phyloP scores from a whole-genome alignment of 1,284 basidiomycete species.

The Porphyrellus sp. region DNA sequence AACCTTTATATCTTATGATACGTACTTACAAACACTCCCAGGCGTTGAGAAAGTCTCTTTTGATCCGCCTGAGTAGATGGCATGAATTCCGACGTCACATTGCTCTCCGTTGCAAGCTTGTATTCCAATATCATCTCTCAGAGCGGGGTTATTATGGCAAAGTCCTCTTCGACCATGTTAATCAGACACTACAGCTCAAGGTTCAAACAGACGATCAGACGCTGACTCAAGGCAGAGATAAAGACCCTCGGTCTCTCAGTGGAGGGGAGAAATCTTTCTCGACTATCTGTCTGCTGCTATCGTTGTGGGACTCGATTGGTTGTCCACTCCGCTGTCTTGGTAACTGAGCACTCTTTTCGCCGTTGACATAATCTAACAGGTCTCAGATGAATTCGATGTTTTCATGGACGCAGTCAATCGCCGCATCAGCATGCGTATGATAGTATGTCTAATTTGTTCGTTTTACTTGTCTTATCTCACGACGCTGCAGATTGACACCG shows the following conservation, averaged over 20 bases:
- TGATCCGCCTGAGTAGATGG: slow-evolving; percentile 73
- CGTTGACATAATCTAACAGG: not conserved
- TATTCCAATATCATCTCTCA: slow-evolving; percentile 80
- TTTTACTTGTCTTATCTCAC: slow-evolving; percentile 5
- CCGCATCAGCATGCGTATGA: slow-evolving; percentile 87
- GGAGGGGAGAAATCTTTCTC: slow-evolving; percentile 98
- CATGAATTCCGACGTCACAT: slow-evolving; percentile 84
- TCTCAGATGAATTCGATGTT: slow-evolving; percentile 84
- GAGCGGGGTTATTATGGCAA: slow-evolving; percentile 86
- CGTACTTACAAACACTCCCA: slow-evolving; percentile 30
- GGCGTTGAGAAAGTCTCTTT: slow-evolving; percentile 63
- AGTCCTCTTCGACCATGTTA: slow-evolving; percentile 80
- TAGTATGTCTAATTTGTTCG: slow-evolving; percentile 50
- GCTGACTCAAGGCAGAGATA: slow-evolving; percentile 60
- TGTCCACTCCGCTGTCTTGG: slow-evolving; percentile 94
- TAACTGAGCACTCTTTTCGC: slow-evolving; percentile 37
- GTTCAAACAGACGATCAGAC: slow-evolving; percentile 79
- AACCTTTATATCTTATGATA: not conserved
- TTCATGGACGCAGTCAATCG: slow-evolving; percentile 96
- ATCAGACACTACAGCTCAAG: slow-evolving; percentile 65
- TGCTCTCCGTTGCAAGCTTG: slow-evolving; percentile 78
- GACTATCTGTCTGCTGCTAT: slow-evolving; percentile 89
- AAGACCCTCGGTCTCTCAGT: slow-evolving; percentile 79
- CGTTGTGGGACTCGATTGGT: slow-evolving; percentile 93
- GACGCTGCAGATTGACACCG: slow-evolving; percentile 72